Percentiles rank a stretch among this genome's conserved stretches.
Conservation (phyloP, 352 stramenopile genomes). For the Phytophthora litchii region DNA sequence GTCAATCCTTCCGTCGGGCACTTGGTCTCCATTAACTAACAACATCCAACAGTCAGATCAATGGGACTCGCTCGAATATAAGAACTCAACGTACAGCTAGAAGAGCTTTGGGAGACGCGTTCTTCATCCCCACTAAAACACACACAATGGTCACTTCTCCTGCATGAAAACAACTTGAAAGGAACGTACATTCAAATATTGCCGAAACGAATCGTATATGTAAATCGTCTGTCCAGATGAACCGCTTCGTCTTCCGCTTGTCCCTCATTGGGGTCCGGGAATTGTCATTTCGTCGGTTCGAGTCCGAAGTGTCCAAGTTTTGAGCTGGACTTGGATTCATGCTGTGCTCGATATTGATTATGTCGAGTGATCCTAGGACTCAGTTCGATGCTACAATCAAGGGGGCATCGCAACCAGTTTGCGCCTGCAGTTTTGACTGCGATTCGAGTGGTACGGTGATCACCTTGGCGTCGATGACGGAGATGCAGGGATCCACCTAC, state of each 20-base stretch:
- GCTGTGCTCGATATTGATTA: not conserved
- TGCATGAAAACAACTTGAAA: not conserved
- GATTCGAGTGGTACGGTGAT: slow-evolving; percentile 11
- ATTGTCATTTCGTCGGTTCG: slow-evolving; percentile 5
- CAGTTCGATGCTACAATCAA: slow-evolving; percentile 6
- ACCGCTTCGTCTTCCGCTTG: slow-evolving; percentile 22
- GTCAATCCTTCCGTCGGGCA: slow-evolving; percentile 16
- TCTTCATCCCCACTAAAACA: slow-evolving; percentile 28
- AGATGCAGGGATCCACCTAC: slow-evolving; percentile 5
- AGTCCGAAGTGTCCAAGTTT: not conserved
- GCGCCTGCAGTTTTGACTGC: slow-evolving; percentile 1
- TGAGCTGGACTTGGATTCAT: slow-evolving; percentile 4
- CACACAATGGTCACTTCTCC: slow-evolving; percentile 13
- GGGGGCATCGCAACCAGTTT: slow-evolving; percentile 2
- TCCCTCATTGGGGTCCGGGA: not conserved
- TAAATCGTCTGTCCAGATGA: slow-evolving; percentile 28
- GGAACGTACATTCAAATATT: slow-evolving; percentile 27
- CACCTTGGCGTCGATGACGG: not conserved
- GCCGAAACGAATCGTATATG: slow-evolving; percentile 31
- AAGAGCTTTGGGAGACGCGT: slow-evolving; percentile 30
- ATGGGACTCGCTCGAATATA: not conserved
- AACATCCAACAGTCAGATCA: not conserved
- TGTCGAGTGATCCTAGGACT: slow-evolving; percentile 3
- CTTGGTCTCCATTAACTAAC: slow-evolving; percentile 31
- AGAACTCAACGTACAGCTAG: slow-evolving; percentile 17